Conservation (phyloP, 805 yeast species). For the Yamadazyma paraphyllophila region DNA sequence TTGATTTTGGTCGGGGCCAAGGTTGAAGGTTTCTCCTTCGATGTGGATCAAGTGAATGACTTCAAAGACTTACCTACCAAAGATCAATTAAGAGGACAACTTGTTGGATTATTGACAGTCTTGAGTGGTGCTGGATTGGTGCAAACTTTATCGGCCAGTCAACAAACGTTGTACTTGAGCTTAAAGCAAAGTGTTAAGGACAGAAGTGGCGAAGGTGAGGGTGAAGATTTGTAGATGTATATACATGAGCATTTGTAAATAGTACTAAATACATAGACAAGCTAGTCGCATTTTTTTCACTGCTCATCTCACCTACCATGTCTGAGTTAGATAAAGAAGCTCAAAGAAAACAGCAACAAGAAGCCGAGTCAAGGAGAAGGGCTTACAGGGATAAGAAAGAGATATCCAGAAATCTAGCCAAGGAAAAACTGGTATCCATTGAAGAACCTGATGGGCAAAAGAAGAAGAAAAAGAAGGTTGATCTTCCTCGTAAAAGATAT, state of each 20-base stretch:
- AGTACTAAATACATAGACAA: not conserved
- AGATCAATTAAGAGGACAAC: slow-evolving; percentile 72
- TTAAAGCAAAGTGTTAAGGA: slow-evolving; percentile 46
- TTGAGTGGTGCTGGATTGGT: slow-evolving; percentile 90
- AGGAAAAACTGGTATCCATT: slow-evolving; percentile 44
- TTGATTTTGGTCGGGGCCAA: slow-evolving; percentile 84
- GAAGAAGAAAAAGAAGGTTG: slow-evolving; percentile 30
- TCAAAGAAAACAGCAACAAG: slow-evolving; percentile 21
- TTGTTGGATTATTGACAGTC: slow-evolving; percentile 78
- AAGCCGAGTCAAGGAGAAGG: slow-evolving; percentile 43
- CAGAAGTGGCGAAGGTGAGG: slow-evolving; percentile 5
- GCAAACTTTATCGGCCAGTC: slow-evolving; percentile 70
- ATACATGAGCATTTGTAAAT: slow-evolving; percentile 2
- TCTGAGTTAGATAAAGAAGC: slow-evolving; percentile 14
- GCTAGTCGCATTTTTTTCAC: slow-evolving; percentile 3
- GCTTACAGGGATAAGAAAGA: slow-evolving; percentile 48
- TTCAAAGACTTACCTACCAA: slow-evolving; percentile 75
- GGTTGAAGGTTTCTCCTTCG: slow-evolving; percentile 59
- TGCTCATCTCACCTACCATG: slow-evolving; percentile 5
- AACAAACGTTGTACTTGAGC: slow-evolving; percentile 69
- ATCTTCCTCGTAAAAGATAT: slow-evolving; percentile 78
- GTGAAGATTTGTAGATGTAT: not conserved
- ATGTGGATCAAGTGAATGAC: slow-evolving; percentile 49
- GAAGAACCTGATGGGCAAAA: slow-evolving; percentile 20
- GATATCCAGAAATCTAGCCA: slow-evolving; percentile 18